These are phyloP conservation scores for Colletotrichum sp. DNA, from an alignment of 2,329 filamentous ascomycete genomes.

Conservation along the genomic window DNA sequence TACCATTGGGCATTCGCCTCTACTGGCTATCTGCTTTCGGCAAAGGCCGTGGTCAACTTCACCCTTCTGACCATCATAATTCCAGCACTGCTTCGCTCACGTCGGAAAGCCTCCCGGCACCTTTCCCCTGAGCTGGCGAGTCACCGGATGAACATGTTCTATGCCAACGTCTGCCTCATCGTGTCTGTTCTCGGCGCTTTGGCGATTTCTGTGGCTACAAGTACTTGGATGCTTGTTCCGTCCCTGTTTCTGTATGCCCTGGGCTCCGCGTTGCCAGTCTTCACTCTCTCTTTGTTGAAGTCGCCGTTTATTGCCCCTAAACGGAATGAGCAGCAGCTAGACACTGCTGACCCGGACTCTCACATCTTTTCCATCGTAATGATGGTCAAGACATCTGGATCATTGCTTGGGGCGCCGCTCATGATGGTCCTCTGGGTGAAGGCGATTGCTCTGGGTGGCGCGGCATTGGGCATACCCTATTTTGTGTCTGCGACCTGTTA, in stretches of 20 bases:
- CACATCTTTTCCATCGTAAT: constrained; percentile 56
- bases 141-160: constrained; percentile 34
- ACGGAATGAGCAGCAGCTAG: background rate
- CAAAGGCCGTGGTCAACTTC: constrained; percentile 54
- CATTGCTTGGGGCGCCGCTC: constrained; percentile 48
- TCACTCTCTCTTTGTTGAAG: constrained; percentile 52
- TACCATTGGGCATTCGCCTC: constrained; percentile 50
- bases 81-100: constrained; percentile 37
- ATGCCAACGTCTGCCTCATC: constrained; percentile 39
- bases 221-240: constrained; percentile 44
- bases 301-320: constrained; percentile 39
- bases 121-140: constrained; percentile 24
- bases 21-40: constrained; percentile 52
- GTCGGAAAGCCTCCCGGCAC: background rate
- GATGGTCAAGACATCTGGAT: constrained; percentile 52
- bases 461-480: constrained; percentile 39
- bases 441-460: constrained; percentile 42
- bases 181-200: constrained; percentile 41
- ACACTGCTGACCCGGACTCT: constrained; percentile 32
- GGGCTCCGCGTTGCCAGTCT: constrained; percentile 53
- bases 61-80: constrained; percentile 44
- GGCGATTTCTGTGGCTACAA: constrained; percentile 42
- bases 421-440: constrained; percentile 52
- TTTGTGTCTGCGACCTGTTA: constrained; percentile 44
- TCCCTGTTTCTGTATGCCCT: constrained; percentile 50